phyloP scores from a whole-genome alignment of 140 eudicot species.

The Anethum foeniculum region DNA sequence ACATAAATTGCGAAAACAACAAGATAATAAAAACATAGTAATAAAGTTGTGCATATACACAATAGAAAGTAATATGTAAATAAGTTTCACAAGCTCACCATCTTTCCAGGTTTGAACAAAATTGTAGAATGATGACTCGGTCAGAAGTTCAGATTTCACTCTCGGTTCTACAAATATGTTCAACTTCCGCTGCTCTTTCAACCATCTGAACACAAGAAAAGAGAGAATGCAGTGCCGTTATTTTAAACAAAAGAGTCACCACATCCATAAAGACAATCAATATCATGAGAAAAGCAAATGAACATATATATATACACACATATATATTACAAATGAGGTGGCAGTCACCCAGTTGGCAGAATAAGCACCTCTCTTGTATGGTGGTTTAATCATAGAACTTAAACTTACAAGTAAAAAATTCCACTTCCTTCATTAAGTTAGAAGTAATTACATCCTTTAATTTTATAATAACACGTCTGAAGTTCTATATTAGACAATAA shows the following conservation, averaged over 20 bases:
- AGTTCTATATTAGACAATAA: conserved; percentile 1
- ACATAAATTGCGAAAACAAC: background rate
- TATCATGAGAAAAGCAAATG: background rate
- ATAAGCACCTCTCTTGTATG: background rate
- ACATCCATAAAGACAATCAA: background rate
- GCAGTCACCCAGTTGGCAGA: background rate
- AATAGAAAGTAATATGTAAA: background rate
- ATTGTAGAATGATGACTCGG: conserved; percentile 62
- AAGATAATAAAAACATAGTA: background rate
- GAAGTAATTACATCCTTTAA: background rate
- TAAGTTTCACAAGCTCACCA: conserved; percentile 35
- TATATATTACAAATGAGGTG: background rate
- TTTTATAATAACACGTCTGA: background rate
- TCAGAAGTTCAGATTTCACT: conserved; percentile 70
- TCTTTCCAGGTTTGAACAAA: conserved; percentile 87
- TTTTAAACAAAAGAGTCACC: background rate
- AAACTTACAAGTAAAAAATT: background rate
- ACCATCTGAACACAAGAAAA: conserved; percentile 49
- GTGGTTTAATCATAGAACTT: background rate
- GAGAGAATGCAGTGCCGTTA: background rate
- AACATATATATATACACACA: background rate
- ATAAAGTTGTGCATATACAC: background rate
- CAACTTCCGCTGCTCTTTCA: conserved; percentile 55
- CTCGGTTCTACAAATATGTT: conserved; percentile 81
- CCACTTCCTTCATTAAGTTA: background rate